A percentile compares a stretch with the other conserved stretches of the same genome.
phyloP scores from a whole-genome alignment of 176 grass and related monocot species.

The Lolium multiflorum region DNA sequence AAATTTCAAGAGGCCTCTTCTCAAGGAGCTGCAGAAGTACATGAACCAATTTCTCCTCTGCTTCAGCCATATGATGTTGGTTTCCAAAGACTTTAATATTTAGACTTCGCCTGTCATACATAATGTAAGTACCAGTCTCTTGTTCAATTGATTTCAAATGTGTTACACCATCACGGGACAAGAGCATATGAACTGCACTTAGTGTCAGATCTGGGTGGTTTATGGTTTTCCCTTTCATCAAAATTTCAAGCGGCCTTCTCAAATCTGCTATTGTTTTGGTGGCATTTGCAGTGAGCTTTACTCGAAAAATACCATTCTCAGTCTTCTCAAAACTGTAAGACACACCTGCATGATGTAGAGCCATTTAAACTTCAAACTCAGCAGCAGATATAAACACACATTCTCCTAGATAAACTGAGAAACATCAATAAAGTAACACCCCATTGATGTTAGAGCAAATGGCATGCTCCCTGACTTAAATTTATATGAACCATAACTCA shows the following conservation, averaged over 20 bases:
- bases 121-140: constrained; percentile 74
- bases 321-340: constrained; percentile 75
- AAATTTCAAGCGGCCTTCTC: constrained; percentile 69
- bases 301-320: constrained; percentile 58
- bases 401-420: constrained; percentile 21
- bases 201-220: constrained; percentile 65
- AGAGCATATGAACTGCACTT: constrained; percentile 59
- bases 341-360: constrained; percentile 61
- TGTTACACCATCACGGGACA: constrained; percentile 68
- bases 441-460: constrained; percentile 6
- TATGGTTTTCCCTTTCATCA: constrained; percentile 90
- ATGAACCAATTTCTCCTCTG: constrained; percentile 70
- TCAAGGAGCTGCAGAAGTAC: constrained; percentile 59
- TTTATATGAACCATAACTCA: too few relatives aligned
- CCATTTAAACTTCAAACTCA: constrained; percentile 30
- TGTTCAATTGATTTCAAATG: constrained; percentile 66
- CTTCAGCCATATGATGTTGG: constrained; percentile 47
- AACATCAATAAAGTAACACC: neutral
- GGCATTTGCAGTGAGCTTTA: constrained; percentile 75
- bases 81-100: constrained; percentile 82
- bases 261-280: constrained; percentile 94
- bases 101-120: constrained; percentile 73
- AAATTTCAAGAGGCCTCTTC: constrained; percentile 64
- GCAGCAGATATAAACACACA: neutral
- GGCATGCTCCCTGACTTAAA: too few relatives aligned